phyloP scores from a whole-genome alignment of 1,284 basidiomycete genomes.

The Ganoderma sp. region DNA sequence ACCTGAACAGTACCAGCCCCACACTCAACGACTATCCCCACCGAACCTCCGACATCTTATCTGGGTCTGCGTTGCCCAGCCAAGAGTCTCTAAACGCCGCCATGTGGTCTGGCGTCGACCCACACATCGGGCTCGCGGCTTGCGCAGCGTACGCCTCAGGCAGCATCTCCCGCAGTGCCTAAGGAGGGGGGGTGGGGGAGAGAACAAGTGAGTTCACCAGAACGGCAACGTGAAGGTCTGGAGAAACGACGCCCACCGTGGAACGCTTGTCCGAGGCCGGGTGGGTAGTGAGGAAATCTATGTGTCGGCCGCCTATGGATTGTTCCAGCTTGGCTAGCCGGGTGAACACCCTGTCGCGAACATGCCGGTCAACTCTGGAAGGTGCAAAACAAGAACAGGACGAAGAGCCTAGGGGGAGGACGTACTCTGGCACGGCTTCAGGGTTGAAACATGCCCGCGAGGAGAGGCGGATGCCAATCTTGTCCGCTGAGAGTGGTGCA shows the following conservation, averaged over 20 bases:
- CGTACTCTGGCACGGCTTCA: constrained; percentile 71
- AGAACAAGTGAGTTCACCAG: neutral
- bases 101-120: constrained; percentile 29
- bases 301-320: constrained; percentile 35
- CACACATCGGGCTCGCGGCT: constrained; percentile 38
- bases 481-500: constrained; percentile 59
- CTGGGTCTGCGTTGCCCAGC: constrained; percentile 13
- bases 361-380: neutral
- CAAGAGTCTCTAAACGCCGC: constrained; percentile 35
- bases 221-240: neutral
- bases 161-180: constrained; percentile 62
- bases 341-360: constrained; percentile 62
- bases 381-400: no score
- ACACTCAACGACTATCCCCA: constrained; percentile 21
- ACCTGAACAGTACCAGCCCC: neutral
- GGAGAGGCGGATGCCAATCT: constrained; percentile 76
- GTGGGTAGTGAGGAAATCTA: constrained; percentile 77
- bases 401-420: constrained; percentile 23
- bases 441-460: constrained; percentile 86
- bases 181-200: neutral
- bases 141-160: constrained; percentile 62
- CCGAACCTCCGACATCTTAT: constrained; percentile 28
- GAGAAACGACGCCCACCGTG: constrained; percentile 52
- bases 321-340: constrained; percentile 64
- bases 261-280: constrained; percentile 74